A percentile compares a stretch with the other conserved stretches of the same genome.
These are phyloP conservation scores for Lepidopterella palustris DNA, from an alignment of 495 filamentous ascomycete species.

Conservation along the genomic window DNA sequence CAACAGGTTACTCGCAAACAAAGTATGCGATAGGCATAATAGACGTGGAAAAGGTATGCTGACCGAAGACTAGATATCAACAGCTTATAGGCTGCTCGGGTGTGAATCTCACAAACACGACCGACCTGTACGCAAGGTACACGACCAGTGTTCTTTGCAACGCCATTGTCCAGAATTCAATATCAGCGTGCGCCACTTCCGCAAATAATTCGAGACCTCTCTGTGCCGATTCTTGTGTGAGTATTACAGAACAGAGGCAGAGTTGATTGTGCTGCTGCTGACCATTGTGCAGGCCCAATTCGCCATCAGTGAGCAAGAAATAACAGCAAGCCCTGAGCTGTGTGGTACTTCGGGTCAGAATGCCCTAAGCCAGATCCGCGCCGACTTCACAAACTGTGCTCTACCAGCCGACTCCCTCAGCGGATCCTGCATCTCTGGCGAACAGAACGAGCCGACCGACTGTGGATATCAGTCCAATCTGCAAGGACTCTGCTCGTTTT, in stretches of 20 bases:
- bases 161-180: constrained; percentile 88
- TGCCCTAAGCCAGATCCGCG: constrained; percentile 71
- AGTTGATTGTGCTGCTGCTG: constrained; percentile 6
- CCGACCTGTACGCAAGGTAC: constrained; percentile 84
- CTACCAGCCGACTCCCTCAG: constrained; percentile 71
- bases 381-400: constrained; percentile 88
- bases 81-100: constrained; percentile 72
- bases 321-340: constrained; percentile 64
- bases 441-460: constrained; percentile 73
- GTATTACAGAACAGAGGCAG: constrained; percentile 29
- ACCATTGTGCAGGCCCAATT: constrained; percentile 56
- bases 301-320: constrained; percentile 80
- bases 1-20: constrained; percentile 61
- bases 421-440: constrained; percentile 65
- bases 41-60: constrained; percentile 13
- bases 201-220: constrained; percentile 60
- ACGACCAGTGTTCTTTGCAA: constrained; percentile 92
- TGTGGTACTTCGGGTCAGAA: constrained; percentile 59
- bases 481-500: constrained; percentile 81
- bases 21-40: constrained; percentile 53
- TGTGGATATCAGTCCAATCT: constrained; percentile 83
- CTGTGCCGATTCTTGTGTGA: constrained; percentile 86
- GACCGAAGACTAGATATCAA: constrained; percentile 53
- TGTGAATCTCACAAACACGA: constrained; percentile 73
- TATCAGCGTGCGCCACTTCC: constrained; percentile 59